Evolutionary conservation across 495 filamentous ascomycete genomes (phyloP).

Genomic region (Annulohypoxylon maeteangense): DNA sequence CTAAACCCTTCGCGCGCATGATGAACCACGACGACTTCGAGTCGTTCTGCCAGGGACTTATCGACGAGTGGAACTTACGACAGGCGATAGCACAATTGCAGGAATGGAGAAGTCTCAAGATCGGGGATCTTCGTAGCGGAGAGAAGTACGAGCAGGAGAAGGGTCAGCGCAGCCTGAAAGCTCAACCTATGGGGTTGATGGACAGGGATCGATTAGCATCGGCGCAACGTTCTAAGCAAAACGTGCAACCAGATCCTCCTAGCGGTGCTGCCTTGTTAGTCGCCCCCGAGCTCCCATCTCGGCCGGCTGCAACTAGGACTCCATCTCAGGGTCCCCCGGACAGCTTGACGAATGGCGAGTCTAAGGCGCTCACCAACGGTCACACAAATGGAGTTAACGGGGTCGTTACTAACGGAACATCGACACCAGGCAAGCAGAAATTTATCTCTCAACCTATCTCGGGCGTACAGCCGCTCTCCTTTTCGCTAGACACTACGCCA

Average conservation of each 20-base stretch:
- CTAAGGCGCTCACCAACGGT: slow-evolving; percentile 55
- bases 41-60: slow-evolving; percentile 79
- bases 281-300: slow-evolving; percentile 77
- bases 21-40: slow-evolving; percentile 95
- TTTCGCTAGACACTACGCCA: slow-evolving; percentile 79
- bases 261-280: slow-evolving; percentile 77
- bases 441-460: slow-evolving; percentile 58
- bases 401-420: slow-evolving; percentile 52
- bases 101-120: slow-evolving; percentile 88
- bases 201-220: slow-evolving; percentile 79
- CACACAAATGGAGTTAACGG: slow-evolving; percentile 51
- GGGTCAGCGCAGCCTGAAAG: slow-evolving; percentile 73
- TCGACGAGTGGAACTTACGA: slow-evolving; percentile 90
- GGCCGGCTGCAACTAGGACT: slow-evolving; percentile 44
- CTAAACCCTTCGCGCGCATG: slow-evolving; percentile 95
- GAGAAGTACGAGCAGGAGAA: slow-evolving; percentile 98
- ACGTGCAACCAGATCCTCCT: slow-evolving; percentile 72
- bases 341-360: slow-evolving; percentile 44
- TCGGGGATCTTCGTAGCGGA: slow-evolving; percentile 83
- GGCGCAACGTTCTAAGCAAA: slow-evolving; percentile 66
- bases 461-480: slow-evolving; percentile 70
- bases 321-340: slow-evolving; percentile 39
- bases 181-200: slow-evolving; percentile 77
- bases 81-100: slow-evolving; percentile 91
- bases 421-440: slow-evolving; percentile 53